Evolutionary conservation across 2,329 filamentous ascomycete species (phyloP), one percentile per base, ranked within the genome.

Genomic region (Cladophialophora immunda): DNA sequence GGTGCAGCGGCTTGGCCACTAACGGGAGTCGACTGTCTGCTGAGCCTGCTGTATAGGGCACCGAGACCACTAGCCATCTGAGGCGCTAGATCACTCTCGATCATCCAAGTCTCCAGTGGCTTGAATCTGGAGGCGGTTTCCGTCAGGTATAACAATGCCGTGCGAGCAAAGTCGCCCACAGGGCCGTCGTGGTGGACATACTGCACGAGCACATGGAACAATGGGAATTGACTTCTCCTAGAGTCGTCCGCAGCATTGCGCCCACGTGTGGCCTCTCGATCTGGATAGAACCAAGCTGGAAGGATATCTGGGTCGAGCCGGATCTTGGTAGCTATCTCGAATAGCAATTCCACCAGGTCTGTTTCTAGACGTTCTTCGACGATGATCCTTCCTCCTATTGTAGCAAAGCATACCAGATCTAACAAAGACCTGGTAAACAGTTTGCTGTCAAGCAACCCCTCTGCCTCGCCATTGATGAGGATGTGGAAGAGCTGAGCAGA

Each of bases 261-360:
- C 73, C 76, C 73, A 72, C 79, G 76, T 4, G 76, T 75, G 19
- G 79, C 73, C 2, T 78, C 75, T 61, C 76, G 78, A 25, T 84
- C 83, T 7, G 88, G 87, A 70, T 90, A 91, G 81, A 99, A 99
- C 95, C 95, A 99, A 17, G 93, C 91, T 1, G 92, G 87, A 55
- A 99, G 81, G 62, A 98, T 94, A 66, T 90, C 87, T 4, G 95
- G 94, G 73, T 96, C 91, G 68, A 97, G 83, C 54, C 95, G 87
- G 73, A 99, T 97, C 84, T 98, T 98, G 72, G 95, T 96, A 22
- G 95, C 93, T 72, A 99, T 94, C 69, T 94, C 96, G 81, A 99
- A 99, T 53, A 97, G 87, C 64, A 99, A 82, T 81, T 99, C 94
- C 59, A 98, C 92, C 56, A 98, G 89, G 66, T 93, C 89, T 9